A percentile compares a stretch with the other conserved stretches of the same genome.
These are phyloP conservation scores for Botrytis fragariae DNA, from an alignment of 2,329 filamentous ascomycete species.

Conservation along the genomic window DNA sequence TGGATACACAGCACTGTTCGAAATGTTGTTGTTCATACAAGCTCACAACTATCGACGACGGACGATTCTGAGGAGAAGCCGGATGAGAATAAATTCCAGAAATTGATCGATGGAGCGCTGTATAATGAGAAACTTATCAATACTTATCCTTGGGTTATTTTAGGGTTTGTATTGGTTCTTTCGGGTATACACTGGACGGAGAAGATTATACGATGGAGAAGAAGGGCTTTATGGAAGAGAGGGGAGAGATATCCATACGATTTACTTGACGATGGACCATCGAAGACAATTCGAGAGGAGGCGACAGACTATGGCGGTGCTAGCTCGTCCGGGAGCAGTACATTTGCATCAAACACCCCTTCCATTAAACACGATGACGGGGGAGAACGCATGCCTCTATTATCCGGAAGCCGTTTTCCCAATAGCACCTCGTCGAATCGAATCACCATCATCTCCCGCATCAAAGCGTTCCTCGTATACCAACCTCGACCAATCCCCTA, in stretches of 20 bases:
- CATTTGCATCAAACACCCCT: slow-evolving; percentile 25
- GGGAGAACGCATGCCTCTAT: slow-evolving; percentile 32
- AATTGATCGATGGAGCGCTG: slow-evolving; percentile 11
- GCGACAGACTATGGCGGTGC: slow-evolving; percentile 20
- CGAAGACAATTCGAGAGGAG: slow-evolving; percentile 22
- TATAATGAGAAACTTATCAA: slow-evolving; percentile 9
- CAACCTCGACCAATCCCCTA: slow-evolving; percentile 58
- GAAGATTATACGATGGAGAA: slow-evolving; percentile 29
- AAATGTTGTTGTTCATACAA: not conserved
- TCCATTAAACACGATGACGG: slow-evolving; percentile 22
- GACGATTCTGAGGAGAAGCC: not conserved
- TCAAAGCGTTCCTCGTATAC: slow-evolving; percentile 46
- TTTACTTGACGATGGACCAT: slow-evolving; percentile 20
- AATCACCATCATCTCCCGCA: slow-evolving; percentile 22
- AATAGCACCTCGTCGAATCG: slow-evolving; percentile 7
- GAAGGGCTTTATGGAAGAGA: slow-evolving; percentile 20
- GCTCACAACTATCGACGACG: not conserved
- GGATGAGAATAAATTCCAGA: not conserved
- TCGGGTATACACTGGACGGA: slow-evolving; percentile 30
- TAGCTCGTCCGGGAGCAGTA: slow-evolving; percentile 33
- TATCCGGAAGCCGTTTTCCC: slow-evolving; percentile 17
- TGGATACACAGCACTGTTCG: not conserved
- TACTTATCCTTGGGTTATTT: slow-evolving; percentile 12
- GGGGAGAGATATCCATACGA: slow-evolving; percentile 16
- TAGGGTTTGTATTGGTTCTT: slow-evolving; percentile 13